Evolutionary conservation across 352 stramenopile species (phyloP), one percentile per base, ranked within the genome.

Genomic region (Phytophthora fragariaefolia): DNA sequence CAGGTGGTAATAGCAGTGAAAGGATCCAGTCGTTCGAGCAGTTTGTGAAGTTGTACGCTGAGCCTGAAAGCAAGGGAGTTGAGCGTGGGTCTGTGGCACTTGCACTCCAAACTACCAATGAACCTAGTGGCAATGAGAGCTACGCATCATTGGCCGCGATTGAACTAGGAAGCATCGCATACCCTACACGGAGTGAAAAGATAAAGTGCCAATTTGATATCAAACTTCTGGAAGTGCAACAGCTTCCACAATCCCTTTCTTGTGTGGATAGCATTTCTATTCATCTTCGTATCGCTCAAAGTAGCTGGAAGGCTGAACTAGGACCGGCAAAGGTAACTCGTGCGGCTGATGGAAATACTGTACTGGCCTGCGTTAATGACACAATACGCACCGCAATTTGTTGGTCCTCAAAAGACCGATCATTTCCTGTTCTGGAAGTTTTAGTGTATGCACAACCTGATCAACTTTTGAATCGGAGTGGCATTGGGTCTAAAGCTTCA

Each of bases 401-500:
- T 20, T 76, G 68, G 63, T 62, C 63, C 6, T 13, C 63, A 2
- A 76, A 76, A 43, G 63, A 76, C 53, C 56, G 68, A 45, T 46
- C 64, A 6, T 72, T 72, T 10, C 68, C 68, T 18, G 49, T 67
- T 34, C 47, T 76, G 28, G 56, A 76, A n/a, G 15, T 76, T 17
- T 56, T 5, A 15, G 49, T 76, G 24, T 65, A 69, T 17, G 12
- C 49, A 38, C 38, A 72, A 20, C 57, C 5, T 6, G 54, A 58
- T 8, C 55, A 20, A 42, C 27, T 36, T 34, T 15, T 18, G 5
- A 65, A 59, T 36, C 68, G 45, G 26, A 32, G 4, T 8, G 26
- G 24, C 15, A 51, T 47, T 13, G 20, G 6, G 5, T 68, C 48
- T 6, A 66, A 38, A 50, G 8, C 22, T 24, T 72, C 63, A 12